These are phyloP conservation scores for Ustilago bromivora DNA, from an alignment of 1,284 basidiomycete genomes.

Conservation along the genomic window DNA sequence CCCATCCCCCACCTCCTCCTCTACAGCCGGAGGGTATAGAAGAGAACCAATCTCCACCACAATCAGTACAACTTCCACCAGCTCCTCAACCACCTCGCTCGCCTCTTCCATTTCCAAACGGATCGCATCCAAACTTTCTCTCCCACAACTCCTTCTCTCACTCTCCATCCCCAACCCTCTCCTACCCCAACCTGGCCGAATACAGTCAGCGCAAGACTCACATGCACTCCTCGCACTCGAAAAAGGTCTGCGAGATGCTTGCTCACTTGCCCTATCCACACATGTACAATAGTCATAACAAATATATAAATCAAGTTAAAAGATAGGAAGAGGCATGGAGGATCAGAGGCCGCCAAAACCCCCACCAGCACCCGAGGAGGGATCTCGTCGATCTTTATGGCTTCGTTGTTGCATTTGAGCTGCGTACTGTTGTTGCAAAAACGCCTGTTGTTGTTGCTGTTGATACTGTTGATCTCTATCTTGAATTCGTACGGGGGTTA, in stretches of 20 bases:
- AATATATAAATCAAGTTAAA: not conserved
- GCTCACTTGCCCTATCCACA: conserved; percentile 14
- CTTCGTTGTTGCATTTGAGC: conserved; percentile 20
- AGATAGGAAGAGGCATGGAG: not conserved
- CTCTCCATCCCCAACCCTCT: conserved; percentile 45
- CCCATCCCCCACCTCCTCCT: conserved; percentile 1
- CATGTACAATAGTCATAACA: not conserved
- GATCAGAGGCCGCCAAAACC: conserved; percentile 26
- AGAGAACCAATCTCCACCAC: conserved; percentile 7
- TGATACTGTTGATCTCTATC: conserved; percentile 36
- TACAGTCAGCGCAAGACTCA: conserved; percentile 38
- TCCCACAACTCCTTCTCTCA: conserved; percentile 53
- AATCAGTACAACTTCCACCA: conserved; percentile 11
- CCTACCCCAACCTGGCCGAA: not conserved
- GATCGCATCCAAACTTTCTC: conserved; percentile 19
- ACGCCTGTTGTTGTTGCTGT: conserved; percentile 31
- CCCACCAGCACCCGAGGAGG: conserved; percentile 10
- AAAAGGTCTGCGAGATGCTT: conserved; percentile 40
- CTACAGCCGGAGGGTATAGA: not conserved
- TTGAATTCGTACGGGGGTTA: conserved; percentile 48
- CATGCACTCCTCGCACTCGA: conserved; percentile 46
- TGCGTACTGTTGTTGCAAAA: conserved; percentile 24
- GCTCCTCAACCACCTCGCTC: conserved; percentile 14
- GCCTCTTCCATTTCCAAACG: conserved; percentile 29
- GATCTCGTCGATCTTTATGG: conserved; percentile 12